Base-by-base conservation (phyloP, 176 grass and related monocot species). In the Puya raimondii region DNA sequence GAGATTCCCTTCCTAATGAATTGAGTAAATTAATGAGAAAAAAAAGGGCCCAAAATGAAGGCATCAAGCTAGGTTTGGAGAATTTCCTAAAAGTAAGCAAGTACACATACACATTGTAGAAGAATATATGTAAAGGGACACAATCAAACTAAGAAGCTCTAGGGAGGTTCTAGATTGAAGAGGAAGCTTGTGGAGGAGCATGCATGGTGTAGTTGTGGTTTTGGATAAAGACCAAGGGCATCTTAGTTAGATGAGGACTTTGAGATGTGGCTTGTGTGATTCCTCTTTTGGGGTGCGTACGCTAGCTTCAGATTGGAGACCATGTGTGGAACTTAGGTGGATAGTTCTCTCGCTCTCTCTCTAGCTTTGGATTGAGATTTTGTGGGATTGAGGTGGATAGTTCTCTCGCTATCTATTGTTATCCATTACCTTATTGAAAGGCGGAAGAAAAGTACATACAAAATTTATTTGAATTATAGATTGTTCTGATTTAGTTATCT, bases 241-340 rank as follows among this genome's bases (percentile, higher is more conserved):
- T 70, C 14, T 52, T 22, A 50, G 53, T 53, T 68, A 18, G 23
- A 61, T 7, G n/a, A 22, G 6, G 15, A 9, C 56, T 33, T 33
- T 33, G 29, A 21, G 15, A 42, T 66, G 3, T 21, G n/a, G 26
- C 20, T 42, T 42, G 5, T 23, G 14, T 51, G 71, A 77, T 68
- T 63, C 66, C 12, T 16, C 75, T 86, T 79, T 82, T 74, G 51
- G 70, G 15, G 42, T 49, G 84, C 70, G 53, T 74, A 79, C 66
- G 71, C 79, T 75, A 54, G 61, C 12, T 58, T 18, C 73, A 65
- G n/a, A 1, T 53, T 42, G 33, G 33, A 27, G 22, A 75, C 63
- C 25, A 18, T 0, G 26, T 12, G 3, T 49, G 3, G 48, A 53
- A n/a, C 13, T 21, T 2, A 64, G 58, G 72, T 71, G 53, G 68